phyloP scores from a whole-genome alignment of 768 basidiomycete species.

The Lactarius akahatsu region DNA sequence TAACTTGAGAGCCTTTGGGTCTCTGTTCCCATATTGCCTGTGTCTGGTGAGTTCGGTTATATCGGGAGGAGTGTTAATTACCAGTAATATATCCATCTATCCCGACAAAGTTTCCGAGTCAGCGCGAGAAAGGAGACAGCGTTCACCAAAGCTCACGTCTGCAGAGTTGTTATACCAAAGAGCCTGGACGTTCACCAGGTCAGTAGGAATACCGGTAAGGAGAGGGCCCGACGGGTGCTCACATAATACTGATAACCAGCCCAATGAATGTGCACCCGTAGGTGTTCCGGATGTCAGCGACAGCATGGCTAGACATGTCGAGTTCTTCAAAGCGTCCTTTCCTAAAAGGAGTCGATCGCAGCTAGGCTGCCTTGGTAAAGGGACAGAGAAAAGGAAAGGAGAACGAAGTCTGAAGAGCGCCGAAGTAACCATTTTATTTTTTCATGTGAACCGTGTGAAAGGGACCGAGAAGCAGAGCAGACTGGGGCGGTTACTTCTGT shows the following conservation, averaged over 20 bases:
- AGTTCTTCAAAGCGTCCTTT: background rate
- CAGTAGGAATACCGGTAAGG: background rate
- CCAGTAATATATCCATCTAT: slow-evolving; percentile 14
- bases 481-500: background rate
- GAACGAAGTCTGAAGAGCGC: background rate
- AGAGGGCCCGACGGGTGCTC: background rate
- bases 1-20: background rate
- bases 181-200: background rate
- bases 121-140: background rate
- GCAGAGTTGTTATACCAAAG: slow-evolving; percentile 6
- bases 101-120: background rate
- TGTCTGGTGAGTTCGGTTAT: background rate
- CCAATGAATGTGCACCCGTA: slow-evolving; percentile 10
- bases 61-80: background rate
- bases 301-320: background rate
- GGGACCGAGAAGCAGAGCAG: background rate
- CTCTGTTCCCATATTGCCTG: slow-evolving; percentile 1
- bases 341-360: background rate
- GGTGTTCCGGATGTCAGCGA: slow-evolving; percentile 6
- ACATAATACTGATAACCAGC: slow-evolving; percentile 10
- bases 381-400: background rate
- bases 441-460: background rate
- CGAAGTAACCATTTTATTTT: background rate
- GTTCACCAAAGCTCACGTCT: slow-evolving; percentile 6
- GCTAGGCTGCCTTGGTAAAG: background rate